These are phyloP conservation scores for Lablab purpureus DNA, from an alignment of 306 rosid genomes.

Conservation along the genomic window DNA sequence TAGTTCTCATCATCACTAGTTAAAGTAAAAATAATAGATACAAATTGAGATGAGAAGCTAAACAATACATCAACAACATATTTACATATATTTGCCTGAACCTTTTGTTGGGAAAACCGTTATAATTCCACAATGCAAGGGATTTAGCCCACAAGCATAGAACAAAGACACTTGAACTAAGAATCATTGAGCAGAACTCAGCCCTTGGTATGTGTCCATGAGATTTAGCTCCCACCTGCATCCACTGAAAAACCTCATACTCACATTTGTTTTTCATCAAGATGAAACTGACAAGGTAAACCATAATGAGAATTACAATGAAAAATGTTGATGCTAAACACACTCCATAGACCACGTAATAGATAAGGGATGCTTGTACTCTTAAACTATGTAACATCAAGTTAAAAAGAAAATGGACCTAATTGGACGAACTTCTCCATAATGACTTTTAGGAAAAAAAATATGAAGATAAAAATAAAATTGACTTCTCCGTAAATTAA, in stretches of 20 bases:
- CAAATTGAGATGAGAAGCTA: conserved; percentile 69
- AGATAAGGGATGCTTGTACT: conserved; percentile 24
- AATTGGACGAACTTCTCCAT: too few species aligned
- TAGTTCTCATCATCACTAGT: conserved; percentile 64
- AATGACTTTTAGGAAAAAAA: too few species aligned
- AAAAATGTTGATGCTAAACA: conserved; percentile 20
- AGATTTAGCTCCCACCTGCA: conserved; percentile 78
- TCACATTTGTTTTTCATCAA: conserved; percentile 48
- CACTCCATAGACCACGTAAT: conserved; percentile 24
- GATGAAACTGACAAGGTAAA: conserved; percentile 39
- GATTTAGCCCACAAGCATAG: conserved; percentile 58
- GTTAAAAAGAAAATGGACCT: not conserved
- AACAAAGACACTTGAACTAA: conserved; percentile 43
- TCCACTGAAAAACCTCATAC: conserved; percentile 63
- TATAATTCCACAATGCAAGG: conserved; percentile 30
- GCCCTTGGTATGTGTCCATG: conserved; percentile 33
- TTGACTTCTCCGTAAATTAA: too few species aligned
- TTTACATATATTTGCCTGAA: conserved; percentile 63
- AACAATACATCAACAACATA: conserved; percentile 62
- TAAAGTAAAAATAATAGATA: conserved; percentile 50
- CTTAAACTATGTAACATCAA: not conserved
- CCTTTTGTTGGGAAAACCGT: conserved; percentile 52
- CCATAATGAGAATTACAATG: not conserved
- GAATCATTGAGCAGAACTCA: conserved; percentile 36
- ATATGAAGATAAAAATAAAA: too few species aligned